Evolutionary conservation across 768 basidiomycete species (phyloP).

Genomic region (Psilocybe cyanescens): DNA sequence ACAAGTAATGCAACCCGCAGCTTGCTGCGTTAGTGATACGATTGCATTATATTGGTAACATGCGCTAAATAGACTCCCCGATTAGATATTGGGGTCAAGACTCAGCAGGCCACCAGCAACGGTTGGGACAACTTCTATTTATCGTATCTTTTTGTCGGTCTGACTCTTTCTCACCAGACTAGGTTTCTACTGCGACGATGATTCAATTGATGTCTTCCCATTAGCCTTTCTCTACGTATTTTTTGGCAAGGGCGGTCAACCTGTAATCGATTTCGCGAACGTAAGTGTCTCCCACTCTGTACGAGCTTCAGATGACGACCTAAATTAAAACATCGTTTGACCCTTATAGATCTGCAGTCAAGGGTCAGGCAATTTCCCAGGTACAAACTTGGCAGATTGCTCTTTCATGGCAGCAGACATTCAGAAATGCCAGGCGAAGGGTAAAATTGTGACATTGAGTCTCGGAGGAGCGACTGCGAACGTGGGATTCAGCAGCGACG

Average conservation of each 20-base stretch:
- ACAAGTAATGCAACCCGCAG: constrained; percentile 19
- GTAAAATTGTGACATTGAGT: constrained; percentile 57
- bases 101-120: constrained; percentile 39
- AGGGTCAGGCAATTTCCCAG: constrained; percentile 52
- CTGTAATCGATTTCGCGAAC: constrained; percentile 65
- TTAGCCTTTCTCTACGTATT: constrained; percentile 65
- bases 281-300: constrained; percentile 32
- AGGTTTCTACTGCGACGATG: constrained; percentile 66
- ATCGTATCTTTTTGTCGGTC: neutral
- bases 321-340: neutral
- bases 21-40: constrained; percentile 37
- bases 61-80: neutral
- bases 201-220: constrained; percentile 64
- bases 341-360: constrained; percentile 55
- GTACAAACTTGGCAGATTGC: constrained; percentile 68
- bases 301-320: neutral
- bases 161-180: constrained; percentile 31
- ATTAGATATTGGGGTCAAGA: constrained; percentile 48
- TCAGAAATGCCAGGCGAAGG: constrained; percentile 63
- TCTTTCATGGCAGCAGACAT: constrained; percentile 64
- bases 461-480: constrained; percentile 64
- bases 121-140: constrained; percentile 22
- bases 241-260: constrained; percentile 61
- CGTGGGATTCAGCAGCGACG: constrained; percentile 56
- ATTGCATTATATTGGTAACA: neutral